Conservation (phyloP, 257 asterid species). For the Cordia subcordata region DNA sequence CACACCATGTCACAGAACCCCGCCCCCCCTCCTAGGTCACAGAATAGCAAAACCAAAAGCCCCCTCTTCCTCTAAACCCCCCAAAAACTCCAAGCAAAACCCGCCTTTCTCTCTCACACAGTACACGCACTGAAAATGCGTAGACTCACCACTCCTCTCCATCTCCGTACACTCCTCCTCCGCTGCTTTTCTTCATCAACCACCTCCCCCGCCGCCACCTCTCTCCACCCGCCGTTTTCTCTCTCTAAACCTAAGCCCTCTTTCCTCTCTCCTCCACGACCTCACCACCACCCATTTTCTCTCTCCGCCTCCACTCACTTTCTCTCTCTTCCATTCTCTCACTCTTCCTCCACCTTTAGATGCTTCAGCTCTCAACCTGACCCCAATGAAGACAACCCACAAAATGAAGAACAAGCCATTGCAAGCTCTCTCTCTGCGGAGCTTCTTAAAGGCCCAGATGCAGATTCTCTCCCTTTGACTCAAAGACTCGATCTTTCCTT, state of each 20-base stretch:
- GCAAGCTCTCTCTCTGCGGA: slow-evolving; percentile 47
- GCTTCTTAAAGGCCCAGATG: slow-evolving; percentile 50
- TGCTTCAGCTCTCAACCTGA: slow-evolving; percentile 35
- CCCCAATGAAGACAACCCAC: slow-evolving; percentile 8
- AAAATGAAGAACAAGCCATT: slow-evolving; percentile 14
- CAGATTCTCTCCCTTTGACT: slow-evolving; percentile 54
- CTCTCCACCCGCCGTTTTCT: slow-evolving; percentile 6
- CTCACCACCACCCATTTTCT: slow-evolving; percentile 11
- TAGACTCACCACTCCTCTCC: slow-evolving; percentile 38
- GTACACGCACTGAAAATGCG: slow-evolving; percentile 47
- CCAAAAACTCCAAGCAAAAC: slow-evolving; percentile 7
- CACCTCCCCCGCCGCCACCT: slow-evolving; percentile 18
- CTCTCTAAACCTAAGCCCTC: slow-evolving; percentile 7
- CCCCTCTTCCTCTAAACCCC: not conserved
- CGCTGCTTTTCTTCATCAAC: slow-evolving; percentile 31
- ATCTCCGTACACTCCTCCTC: slow-evolving; percentile 41
- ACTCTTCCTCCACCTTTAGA: slow-evolving; percentile 18
- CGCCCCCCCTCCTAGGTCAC: not conserved
- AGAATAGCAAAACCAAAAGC: not conserved
- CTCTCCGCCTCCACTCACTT: slow-evolving; percentile 5
- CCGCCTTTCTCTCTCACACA: slow-evolving; percentile 1
- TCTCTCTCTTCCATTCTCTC: slow-evolving; percentile 9
- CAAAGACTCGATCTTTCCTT: slow-evolving; percentile 77
- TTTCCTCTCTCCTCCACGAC: slow-evolving; percentile 14
- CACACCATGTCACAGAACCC: not conserved